phyloP scores from a whole-genome alignment of 1,284 basidiomycete genomes.

The Phellinidium pouzarii region DNA sequence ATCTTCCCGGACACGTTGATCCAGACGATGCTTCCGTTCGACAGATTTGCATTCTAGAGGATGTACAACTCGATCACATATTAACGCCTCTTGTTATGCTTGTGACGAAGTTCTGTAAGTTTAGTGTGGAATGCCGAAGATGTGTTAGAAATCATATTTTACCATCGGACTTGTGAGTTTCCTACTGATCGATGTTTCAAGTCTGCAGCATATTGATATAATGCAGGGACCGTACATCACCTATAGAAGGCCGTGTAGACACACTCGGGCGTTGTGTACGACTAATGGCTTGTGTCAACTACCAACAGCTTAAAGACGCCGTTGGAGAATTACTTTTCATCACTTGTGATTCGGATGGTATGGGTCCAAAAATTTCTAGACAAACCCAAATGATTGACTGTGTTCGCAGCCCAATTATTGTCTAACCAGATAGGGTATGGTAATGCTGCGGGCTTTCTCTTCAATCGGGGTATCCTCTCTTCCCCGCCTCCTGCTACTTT shows the following conservation, averaged over 20 bases:
- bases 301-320: constrained; percentile 62
- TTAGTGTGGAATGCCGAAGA: constrained; percentile 48
- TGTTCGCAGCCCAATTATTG: constrained; percentile 50
- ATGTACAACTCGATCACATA: constrained; percentile 64
- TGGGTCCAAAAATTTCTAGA: neutral
- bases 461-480: constrained; percentile 77
- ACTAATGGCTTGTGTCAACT: constrained; percentile 68
- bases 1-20: constrained; percentile 58
- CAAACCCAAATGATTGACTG: constrained; percentile 6
- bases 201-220: neutral
- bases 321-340: constrained; percentile 84
- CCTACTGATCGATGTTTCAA: neutral
- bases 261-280: constrained; percentile 74
- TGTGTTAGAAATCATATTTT: constrained; percentile 61
- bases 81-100: constrained; percentile 71
- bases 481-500: constrained; percentile 36
- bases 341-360: constrained; percentile 75
- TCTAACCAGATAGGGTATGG: constrained; percentile 82
- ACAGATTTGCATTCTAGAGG: constrained; percentile 41
- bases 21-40: constrained; percentile 58
- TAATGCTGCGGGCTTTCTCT: constrained; percentile 87
- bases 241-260: constrained; percentile 67
- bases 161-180: constrained; percentile 55
- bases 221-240: constrained; percentile 58
- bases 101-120: constrained; percentile 60